phyloP scores from a whole-genome alignment of 345 rosid species.

The Arabidopsis suecica region DNA sequence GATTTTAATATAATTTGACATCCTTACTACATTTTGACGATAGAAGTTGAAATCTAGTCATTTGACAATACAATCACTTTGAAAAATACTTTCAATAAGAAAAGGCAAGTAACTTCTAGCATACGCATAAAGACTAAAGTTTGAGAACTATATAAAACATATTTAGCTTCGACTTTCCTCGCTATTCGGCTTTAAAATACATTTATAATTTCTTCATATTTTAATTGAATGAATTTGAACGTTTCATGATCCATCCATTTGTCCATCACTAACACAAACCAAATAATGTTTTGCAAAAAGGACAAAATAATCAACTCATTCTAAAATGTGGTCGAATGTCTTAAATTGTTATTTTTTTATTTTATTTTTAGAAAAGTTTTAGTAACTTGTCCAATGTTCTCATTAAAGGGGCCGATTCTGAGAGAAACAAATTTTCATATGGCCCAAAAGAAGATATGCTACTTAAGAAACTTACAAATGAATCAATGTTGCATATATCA shows the following conservation, averaged over 20 bases:
- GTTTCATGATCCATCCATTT: slow-evolving; percentile 19
- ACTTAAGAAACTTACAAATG: slow-evolving; percentile 22
- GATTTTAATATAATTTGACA: slow-evolving; percentile 36
- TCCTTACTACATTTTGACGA: slow-evolving; percentile 22
- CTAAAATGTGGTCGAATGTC: neutral
- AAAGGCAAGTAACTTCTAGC: slow-evolving; percentile 31
- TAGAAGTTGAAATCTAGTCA: slow-evolving; percentile 44
- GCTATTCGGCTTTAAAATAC: neutral
- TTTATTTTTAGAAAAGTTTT: neutral
- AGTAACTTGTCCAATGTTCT: neutral
- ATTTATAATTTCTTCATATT: neutral
- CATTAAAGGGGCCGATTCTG: neutral
- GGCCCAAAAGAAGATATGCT: neutral
- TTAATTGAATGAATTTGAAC: neutral
- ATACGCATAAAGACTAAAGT: slow-evolving; percentile 31
- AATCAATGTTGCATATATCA: slow-evolving; percentile 16
- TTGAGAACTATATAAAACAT: slow-evolving; percentile 14
- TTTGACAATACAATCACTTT: slow-evolving; percentile 21
- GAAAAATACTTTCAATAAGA: slow-evolving; percentile 6
- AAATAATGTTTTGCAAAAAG: neutral
- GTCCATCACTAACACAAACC: slow-evolving; percentile 20
- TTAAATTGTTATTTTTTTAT: neutral
- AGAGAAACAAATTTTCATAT: neutral
- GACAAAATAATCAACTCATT: neutral
- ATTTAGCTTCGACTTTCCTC: slow-evolving; percentile 12